Evolutionary conservation across 2,329 filamentous ascomycete species (phyloP), one percentile per base, ranked within the genome.

Genomic region (Pochonia chlamydosporia): DNA sequence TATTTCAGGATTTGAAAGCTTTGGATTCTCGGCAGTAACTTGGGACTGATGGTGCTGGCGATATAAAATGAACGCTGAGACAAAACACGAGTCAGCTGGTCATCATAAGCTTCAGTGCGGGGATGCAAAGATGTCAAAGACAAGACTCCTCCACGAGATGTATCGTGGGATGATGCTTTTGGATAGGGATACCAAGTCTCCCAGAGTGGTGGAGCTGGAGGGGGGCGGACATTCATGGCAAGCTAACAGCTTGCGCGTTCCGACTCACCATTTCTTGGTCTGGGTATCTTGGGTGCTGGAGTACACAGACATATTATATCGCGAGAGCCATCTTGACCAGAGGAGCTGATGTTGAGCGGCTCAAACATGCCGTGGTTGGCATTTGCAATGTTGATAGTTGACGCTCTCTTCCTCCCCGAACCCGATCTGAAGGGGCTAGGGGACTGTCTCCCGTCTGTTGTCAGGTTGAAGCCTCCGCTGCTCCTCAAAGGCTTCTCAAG

Each of bases 61-160:
- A 72, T 96, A 99, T 58, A 99, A 76, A 56, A 99, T 99, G 71
- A 99, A 99, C 43, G 92, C 93, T 99, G 63, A 61, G 64, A 56
- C 49, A 30, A 28, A 9, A 24, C 41, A 24, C 41, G 9, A 8
- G 56, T 68, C 48, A 68, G 62, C 30, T 24, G 14, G 20, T 11
- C 26, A 37, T n/a, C 21, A 16, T 13, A 31, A 16, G 35, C 21
- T 40, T 16, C 24, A 5, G 4, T 18, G n/a, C 40, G 24, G 40
- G n/a, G 23, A 16, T n/a, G n/a, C 24, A 26, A 26, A 31, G 42
- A 14, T n/a, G 18, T 20, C 37, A 35, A 39, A 36, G 21, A 33
- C 24, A 21, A 11, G 28, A 13, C 18, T 23, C n/a, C 5, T 23
- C 6, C 3, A 10, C 23, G 18, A 39, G 4, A 13, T 23, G 13